phyloP scores from a whole-genome alignment of 305 asterid species.

The Fraxinus greggii region DNA sequence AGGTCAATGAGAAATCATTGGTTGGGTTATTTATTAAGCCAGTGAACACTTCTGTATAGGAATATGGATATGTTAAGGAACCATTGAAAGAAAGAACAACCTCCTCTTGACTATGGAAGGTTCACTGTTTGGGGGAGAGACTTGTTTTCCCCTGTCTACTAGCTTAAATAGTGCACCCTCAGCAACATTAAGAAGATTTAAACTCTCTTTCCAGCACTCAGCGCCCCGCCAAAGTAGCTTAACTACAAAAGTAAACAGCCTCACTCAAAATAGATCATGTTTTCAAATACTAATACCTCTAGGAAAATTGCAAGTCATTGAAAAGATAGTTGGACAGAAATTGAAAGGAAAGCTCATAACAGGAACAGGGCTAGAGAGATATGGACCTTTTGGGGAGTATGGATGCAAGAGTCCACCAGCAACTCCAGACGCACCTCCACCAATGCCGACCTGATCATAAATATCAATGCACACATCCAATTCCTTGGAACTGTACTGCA shows the following conservation, averaged over 20 bases:
- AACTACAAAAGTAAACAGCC: constrained; percentile 44
- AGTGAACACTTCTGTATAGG: background rate
- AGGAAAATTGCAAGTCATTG: constrained; percentile 12
- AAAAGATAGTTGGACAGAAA: background rate
- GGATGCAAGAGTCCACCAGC: constrained; percentile 99
- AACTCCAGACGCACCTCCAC: constrained; percentile 99
- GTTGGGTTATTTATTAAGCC: background rate
- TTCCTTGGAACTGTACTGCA: constrained; percentile 68
- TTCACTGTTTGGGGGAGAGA: constrained; percentile 25
- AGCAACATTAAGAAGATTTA: constrained; percentile 66
- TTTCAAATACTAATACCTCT: background rate
- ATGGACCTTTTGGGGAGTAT: constrained; percentile 87
- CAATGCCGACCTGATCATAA: constrained; percentile 83
- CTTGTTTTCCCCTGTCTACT: constrained; percentile 29
- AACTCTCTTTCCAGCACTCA: constrained; percentile 90
- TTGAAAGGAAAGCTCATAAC: constrained; percentile 7
- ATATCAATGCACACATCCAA: constrained; percentile 62
- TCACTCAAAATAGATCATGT: constrained; percentile 20
- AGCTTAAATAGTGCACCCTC: constrained; percentile 52
- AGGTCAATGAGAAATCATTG: background rate
- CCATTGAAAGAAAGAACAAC: constrained; percentile 34
- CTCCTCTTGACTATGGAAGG: constrained; percentile 65
- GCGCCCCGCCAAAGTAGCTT: constrained; percentile 87
- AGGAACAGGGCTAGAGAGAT: constrained; percentile 4
- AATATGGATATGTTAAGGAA: background rate